Conservation (phyloP, 768 basidiomycete genomes). For the Lactifluus pinguis region DNA sequence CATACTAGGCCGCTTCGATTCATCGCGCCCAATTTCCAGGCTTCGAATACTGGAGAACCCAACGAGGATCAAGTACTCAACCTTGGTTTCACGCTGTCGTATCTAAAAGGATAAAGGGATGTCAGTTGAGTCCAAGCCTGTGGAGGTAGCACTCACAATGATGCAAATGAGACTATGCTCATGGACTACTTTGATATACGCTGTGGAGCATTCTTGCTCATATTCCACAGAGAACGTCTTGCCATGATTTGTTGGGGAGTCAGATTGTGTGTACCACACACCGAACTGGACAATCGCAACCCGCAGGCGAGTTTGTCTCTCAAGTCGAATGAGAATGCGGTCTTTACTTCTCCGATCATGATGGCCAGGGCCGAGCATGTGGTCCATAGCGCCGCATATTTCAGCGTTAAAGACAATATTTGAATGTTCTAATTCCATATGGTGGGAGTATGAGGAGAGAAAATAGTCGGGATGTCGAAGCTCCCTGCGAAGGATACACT, state of each 20-base stretch:
- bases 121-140: not conserved
- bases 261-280: conserved; percentile 34
- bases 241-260: conserved; percentile 18
- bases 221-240: conserved; percentile 59
- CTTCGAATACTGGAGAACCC: conserved; percentile 14
- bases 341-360: conserved; percentile 22
- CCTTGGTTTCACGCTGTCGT: conserved; percentile 12
- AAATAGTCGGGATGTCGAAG: not conserved
- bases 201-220: conserved; percentile 43
- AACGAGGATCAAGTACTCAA: conserved; percentile 3
- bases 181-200: conserved; percentile 54
- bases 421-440: conserved; percentile 33
- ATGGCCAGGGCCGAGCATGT: conserved; percentile 39
- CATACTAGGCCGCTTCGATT: not conserved
- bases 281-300: conserved; percentile 50
- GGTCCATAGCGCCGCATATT: conserved; percentile 46
- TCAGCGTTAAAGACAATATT: conserved; percentile 33
- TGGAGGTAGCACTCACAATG: conserved; percentile 32
- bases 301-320: conserved; percentile 21
- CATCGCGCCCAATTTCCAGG: conserved; percentile 6
- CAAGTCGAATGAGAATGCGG: conserved; percentile 35
- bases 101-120: not conserved
- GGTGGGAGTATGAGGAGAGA: not conserved
- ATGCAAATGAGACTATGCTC: conserved; percentile 59
- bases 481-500: not conserved